Conservation (phyloP, 495 filamentous ascomycete genomes). For the Aspergillus hancockii region DNA sequence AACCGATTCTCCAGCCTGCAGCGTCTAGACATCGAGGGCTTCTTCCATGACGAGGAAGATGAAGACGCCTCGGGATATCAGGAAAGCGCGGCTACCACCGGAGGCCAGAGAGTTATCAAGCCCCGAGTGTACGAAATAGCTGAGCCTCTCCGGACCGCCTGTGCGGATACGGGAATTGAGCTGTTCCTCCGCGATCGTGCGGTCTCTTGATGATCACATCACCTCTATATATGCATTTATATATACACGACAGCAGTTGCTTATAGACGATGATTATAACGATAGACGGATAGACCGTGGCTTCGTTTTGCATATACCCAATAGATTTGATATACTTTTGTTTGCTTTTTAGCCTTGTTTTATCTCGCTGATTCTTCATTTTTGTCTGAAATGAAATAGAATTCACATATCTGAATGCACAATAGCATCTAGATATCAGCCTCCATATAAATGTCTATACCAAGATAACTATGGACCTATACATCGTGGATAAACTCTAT, state of each 20-base stretch:
- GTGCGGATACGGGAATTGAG: conserved; percentile 27
- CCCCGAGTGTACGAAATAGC: conserved; percentile 28
- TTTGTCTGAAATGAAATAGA: background rate
- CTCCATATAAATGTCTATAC: too few relatives aligned
- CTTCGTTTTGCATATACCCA: conserved; percentile 4
- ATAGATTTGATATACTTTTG: background rate
- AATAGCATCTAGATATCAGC: too few relatives aligned
- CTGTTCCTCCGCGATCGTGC: conserved; percentile 33
- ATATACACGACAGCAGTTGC: background rate
- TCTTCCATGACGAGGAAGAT: conserved; percentile 33
- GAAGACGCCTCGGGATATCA: conserved; percentile 19
- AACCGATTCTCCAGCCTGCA: conserved; percentile 20
- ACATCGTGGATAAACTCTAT: too few relatives aligned
- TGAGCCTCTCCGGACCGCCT: conserved; percentile 26
- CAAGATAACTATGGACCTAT: too few relatives aligned
- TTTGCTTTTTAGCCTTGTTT: background rate
- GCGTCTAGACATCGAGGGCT: conserved; percentile 33
- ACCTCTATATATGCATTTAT: background rate
- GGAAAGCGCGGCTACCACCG: background rate
- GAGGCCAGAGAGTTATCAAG: conserved; percentile 22
- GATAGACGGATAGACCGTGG: background rate
- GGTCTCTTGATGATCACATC: conserved; percentile 14
- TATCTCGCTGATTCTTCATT: background rate
- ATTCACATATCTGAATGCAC: too few relatives aligned
- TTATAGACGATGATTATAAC: background rate